Evolutionary conservation across 371 early-diverging fungal species (phyloP).

Genomic region (Apophysomyces variabilis): DNA sequence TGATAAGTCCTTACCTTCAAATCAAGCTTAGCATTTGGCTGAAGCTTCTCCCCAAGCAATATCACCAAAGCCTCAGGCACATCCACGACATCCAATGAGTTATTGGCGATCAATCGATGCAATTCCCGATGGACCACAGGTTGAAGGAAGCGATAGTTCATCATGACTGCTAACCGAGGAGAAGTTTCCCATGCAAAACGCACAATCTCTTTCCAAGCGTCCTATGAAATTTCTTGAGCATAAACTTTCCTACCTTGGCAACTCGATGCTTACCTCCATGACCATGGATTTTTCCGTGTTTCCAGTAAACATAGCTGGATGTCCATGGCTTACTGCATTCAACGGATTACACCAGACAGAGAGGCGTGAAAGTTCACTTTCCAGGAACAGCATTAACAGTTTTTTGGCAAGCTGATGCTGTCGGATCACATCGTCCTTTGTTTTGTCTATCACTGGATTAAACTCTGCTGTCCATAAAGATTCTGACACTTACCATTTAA

Average conservation of each 20-base stretch:
- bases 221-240: conserved; percentile 41
- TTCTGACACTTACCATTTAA: conserved; percentile 31
- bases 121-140: conserved; percentile 73
- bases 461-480: no score
- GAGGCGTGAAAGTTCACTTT: conserved; percentile 85
- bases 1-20: conserved; percentile 31
- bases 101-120: conserved; percentile 62
- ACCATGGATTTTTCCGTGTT: conserved; percentile 52
- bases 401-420: conserved; percentile 36
- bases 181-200: conserved; percentile 83
- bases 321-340: conserved; percentile 47
- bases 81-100: conserved; percentile 71
- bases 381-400: conserved; percentile 80
- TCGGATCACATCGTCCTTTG: conserved; percentile 43
- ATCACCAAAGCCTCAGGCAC: conserved; percentile 77
- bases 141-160: conserved; percentile 75
- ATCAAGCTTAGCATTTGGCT: conserved; percentile 42
- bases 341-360: conserved; percentile 84
- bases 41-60: conserved; percentile 62
- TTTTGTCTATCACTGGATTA: conserved; percentile 29
- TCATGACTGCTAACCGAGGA: conserved; percentile 80
- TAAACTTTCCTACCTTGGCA: background rate
- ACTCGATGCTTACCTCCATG: conserved; percentile 41
- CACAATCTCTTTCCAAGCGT: conserved; percentile 78
- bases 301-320: conserved; percentile 46